A percentile compares a stretch with the other conserved stretches of the same genome.
Evolutionary conservation across 1,139 yeast species (phyloP).

Genomic region (Geotrichum histeridarum): DNA sequence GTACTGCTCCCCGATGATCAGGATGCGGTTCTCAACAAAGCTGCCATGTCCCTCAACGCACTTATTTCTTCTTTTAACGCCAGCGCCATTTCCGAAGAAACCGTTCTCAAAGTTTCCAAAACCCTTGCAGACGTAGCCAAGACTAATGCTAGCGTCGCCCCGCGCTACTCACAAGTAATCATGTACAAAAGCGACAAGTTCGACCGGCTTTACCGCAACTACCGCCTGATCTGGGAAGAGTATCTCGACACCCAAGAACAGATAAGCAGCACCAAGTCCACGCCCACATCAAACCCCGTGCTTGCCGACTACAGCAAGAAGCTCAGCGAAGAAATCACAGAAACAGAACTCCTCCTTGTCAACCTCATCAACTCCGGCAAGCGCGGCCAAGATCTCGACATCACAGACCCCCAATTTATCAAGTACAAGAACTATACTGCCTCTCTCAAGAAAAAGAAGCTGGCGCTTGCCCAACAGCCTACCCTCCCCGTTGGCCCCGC

Average conservation of each 20-base stretch:
- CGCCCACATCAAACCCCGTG: conserved; percentile 15
- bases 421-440: conserved; percentile 7
- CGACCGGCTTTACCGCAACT: conserved; percentile 20
- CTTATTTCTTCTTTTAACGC: conserved; percentile 31
- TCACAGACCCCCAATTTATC: conserved; percentile 12
- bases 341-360: conserved; percentile 19
- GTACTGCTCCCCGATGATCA: conserved; percentile 30
- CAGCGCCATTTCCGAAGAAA: conserved; percentile 27
- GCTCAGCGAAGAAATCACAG: conserved; percentile 18
- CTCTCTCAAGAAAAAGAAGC: neutral
- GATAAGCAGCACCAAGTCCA: neutral
- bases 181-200: conserved; percentile 25
- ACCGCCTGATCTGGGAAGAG: conserved; percentile 20
- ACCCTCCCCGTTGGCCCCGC: neutral
- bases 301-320: conserved; percentile 15
- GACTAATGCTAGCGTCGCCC: conserved; percentile 19
- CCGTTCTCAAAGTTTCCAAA: conserved; percentile 24
- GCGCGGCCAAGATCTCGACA: conserved; percentile 13
- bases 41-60: conserved; percentile 31
- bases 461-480: neutral
- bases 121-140: conserved; percentile 25
- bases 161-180: conserved; percentile 25
- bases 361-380: conserved; percentile 17
- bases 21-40: conserved; percentile 27
- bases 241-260: conserved; percentile 17